Conservation (phyloP, 345 rosid species). For the Raphanus sativus region DNA sequence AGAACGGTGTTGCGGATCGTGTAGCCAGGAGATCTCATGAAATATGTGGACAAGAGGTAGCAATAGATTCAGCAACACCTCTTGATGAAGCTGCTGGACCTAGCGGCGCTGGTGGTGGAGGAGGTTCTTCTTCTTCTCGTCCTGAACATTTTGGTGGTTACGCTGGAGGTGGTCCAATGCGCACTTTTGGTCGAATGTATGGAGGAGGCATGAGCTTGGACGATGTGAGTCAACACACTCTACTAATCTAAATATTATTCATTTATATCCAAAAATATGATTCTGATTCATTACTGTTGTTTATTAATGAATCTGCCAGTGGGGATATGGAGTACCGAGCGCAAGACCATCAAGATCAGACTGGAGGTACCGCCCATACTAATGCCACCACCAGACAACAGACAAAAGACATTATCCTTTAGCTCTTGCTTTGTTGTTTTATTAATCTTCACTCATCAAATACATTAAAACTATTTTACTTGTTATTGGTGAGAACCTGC, state of each 20-base stretch:
- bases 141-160: slow-evolving; percentile 68
- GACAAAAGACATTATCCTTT: neutral
- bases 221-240: slow-evolving; percentile 50
- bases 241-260: neutral
- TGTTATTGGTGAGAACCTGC: slow-evolving; percentile 2
- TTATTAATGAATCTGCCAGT: slow-evolving; percentile 43
- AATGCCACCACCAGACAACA: slow-evolving; percentile 8
- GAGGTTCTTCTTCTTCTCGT: slow-evolving; percentile 38
- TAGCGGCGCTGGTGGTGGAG: slow-evolving; percentile 45
- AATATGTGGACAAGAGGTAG: slow-evolving; percentile 98
- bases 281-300: neutral
- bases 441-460: slow-evolving; percentile 22
- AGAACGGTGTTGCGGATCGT: slow-evolving; percentile 94
- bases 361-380: slow-evolving; percentile 94
- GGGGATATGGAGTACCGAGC: slow-evolving; percentile 66
- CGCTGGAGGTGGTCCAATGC: slow-evolving; percentile 85
- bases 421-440: slow-evolving; percentile 25
- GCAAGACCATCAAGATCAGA: slow-evolving; percentile 80
- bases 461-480: neutral
- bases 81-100: slow-evolving; percentile 80
- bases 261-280: neutral
- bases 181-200: slow-evolving; percentile 74
- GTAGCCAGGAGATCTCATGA: slow-evolving; percentile 89
- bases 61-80: slow-evolving; percentile 96
- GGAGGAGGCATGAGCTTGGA: slow-evolving; percentile 63